Evolutionary conservation across 1,139 yeast genomes (phyloP).

Genomic region (Casaregolazyma suthepensis): DNA sequence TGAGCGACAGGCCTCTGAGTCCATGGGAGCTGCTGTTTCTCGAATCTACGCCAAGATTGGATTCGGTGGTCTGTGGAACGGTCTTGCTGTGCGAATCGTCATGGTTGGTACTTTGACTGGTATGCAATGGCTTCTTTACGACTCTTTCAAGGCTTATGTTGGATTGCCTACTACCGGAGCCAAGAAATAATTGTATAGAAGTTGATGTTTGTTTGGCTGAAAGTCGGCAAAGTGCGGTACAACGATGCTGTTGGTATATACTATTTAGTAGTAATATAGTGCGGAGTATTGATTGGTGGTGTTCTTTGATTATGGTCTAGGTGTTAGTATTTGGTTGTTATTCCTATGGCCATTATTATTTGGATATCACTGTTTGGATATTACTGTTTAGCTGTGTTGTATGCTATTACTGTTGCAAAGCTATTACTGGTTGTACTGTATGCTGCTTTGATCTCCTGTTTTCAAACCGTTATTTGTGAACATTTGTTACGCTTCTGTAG

Average conservation of each 20-base stretch:
- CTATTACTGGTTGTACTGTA: no score
- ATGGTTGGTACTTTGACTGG: conserved; percentile 98
- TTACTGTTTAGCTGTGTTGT: no score
- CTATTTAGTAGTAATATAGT: background rate
- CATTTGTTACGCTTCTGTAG: no score
- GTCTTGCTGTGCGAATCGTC: conserved; percentile 85
- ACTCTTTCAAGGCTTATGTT: conserved; percentile 82
- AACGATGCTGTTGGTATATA: background rate
- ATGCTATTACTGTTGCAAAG: no score
- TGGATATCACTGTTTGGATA: no score
- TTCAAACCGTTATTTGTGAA: no score
- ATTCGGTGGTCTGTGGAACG: conserved; percentile 88
- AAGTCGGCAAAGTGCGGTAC: background rate
- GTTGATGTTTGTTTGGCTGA: background rate
- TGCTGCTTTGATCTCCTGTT: no score
- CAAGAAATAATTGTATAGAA: conserved; percentile 15
- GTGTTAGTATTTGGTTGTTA: no score
- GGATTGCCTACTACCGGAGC: conserved; percentile 87
- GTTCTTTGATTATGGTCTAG: no score
- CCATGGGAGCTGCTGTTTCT: conserved; percentile 57
- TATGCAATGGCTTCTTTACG: conserved; percentile 93
- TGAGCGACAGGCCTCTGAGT: conserved; percentile 62
- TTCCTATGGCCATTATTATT: no score
- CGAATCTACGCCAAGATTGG: conserved; percentile 81
- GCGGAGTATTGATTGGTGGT: background rate